Percentiles rank a stretch among this genome's conserved stretches.
These are phyloP conservation scores for Cercophora scortea DNA, from an alignment of 495 filamentous ascomycete genomes.

Conservation along the genomic window DNA sequence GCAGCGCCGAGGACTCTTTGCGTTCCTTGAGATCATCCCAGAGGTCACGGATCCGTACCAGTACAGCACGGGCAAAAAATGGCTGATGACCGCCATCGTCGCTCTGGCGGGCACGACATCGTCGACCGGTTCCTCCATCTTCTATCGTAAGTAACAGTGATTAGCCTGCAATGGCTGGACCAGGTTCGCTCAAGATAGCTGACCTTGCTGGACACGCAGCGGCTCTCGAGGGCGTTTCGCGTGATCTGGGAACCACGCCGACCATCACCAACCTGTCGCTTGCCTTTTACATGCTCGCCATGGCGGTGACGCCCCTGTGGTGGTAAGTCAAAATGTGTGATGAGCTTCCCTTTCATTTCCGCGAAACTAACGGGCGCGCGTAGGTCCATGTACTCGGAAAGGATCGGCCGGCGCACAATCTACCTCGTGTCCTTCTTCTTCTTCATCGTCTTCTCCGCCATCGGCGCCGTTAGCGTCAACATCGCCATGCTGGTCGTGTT, in stretches of 20 bases:
- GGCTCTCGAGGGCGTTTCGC: slow-evolving; percentile 60
- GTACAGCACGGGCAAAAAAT: slow-evolving; percentile 68
- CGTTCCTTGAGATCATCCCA: slow-evolving; percentile 63
- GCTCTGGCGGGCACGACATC: slow-evolving; percentile 67
- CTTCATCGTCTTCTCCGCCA: slow-evolving; percentile 68
- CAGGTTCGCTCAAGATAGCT: background rate
- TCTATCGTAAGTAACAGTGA: slow-evolving; percentile 51
- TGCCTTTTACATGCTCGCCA: slow-evolving; percentile 81
- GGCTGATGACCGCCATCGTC: slow-evolving; percentile 76
- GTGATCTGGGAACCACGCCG: slow-evolving; percentile 53
- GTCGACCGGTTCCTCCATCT: slow-evolving; percentile 78
- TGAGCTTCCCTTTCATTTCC: background rate
- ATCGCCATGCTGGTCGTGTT: slow-evolving; percentile 84
- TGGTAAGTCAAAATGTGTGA: slow-evolving; percentile 42
- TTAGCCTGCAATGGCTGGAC: background rate
- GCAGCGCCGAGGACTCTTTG: slow-evolving; percentile 68
- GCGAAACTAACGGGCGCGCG: background rate
- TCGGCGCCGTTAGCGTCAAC: slow-evolving; percentile 64
- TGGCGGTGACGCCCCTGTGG: slow-evolving; percentile 93
- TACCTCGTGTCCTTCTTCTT: slow-evolving; percentile 77
- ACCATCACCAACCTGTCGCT: slow-evolving; percentile 76
- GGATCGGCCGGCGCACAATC: slow-evolving; percentile 72
- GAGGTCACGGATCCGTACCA: slow-evolving; percentile 71
- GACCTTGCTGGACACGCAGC: slow-evolving; percentile 34
- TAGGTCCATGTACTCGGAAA: slow-evolving; percentile 74